Evolutionary conservation across 1,284 basidiomycete genomes (phyloP), one percentile per base, ranked within the genome.

Genomic region (Ganoderma boninense): DNA sequence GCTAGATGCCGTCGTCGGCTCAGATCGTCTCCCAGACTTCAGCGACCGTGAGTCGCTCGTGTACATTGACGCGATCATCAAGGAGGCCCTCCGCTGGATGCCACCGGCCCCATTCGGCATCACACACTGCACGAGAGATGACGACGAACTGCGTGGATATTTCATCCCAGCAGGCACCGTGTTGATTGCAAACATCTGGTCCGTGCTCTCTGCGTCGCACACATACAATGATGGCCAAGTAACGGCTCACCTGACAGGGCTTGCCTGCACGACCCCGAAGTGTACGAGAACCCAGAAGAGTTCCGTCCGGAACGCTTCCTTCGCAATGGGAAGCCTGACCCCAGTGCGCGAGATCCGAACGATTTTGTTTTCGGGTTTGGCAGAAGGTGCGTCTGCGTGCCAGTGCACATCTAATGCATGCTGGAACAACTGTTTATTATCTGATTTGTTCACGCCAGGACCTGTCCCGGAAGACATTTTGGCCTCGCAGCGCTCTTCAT

Each of bases 1-100:
- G 68, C 69, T 82, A 11, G 80, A 82, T 62, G 29, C 62, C 0
- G 72, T 79, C 13, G 69, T 79, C 1, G 76, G 78, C 29, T 67
- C 70, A 11, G 66, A 35, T 60, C 74, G 40, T 20, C 60, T 78
- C 13, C 75, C 74, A 1, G 64, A 72, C 18, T 77, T 77, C 32
- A 61, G 56, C 35, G 75, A 77, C 49, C 66, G 56, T 10, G 43
- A 54, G 0, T 43, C 63, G 6, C 64, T 78, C 5, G 74, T 20
- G 68, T 77, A 69, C 66, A 63, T 77, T 23, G 26, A 69, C 10
- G 75, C 74, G 8, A 54, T 78, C 32, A 61, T 77, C 32, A 73
- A 72, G 44, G 77, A 78, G 59, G 60, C 70, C 10, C 42, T 75
- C 20, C 69, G 77, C 6, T 77, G 77, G 75, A 46, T 72, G 18